Conservation (phyloP, 768 basidiomycete genomes). For the Leccinum olivaceopallidum region DNA sequence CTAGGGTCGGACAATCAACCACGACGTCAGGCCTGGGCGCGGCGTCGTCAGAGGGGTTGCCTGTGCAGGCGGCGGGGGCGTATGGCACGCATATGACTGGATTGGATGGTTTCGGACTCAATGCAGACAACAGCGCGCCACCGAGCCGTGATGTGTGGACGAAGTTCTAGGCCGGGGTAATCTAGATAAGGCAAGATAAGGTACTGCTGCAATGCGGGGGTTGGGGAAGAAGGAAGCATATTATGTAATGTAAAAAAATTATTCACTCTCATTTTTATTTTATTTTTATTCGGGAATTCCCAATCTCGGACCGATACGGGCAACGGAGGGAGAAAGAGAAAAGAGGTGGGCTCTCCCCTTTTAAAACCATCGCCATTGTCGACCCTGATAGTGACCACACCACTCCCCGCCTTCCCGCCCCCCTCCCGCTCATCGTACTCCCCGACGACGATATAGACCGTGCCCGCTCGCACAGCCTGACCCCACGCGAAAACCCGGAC, state of each 20-base stretch:
- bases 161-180: slow-evolving; percentile 28
- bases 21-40: slow-evolving; percentile 6
- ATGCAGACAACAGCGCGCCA: not conserved
- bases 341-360: slow-evolving; percentile 2
- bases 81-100: slow-evolving; percentile 5
- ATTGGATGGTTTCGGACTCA: slow-evolving; percentile 10
- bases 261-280: not conserved
- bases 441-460: not conserved
- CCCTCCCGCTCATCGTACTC: not conserved
- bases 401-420: not conserved
- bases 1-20: slow-evolving; percentile 2
- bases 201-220: slow-evolving; percentile 24
- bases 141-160: slow-evolving; percentile 1
- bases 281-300: slow-evolving; percentile 13
- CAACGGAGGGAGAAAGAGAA: slow-evolving; percentile 18
- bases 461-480: slow-evolving; percentile 4
- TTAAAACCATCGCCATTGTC: slow-evolving; percentile 17
- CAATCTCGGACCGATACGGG: slow-evolving; percentile 29
- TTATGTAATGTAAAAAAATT: slow-evolving; percentile 11
- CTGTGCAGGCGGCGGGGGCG: not conserved
- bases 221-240: slow-evolving; percentile 1
- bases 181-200: slow-evolving; percentile 28
- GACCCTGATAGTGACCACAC: slow-evolving; percentile 4
- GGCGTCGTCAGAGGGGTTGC: slow-evolving; percentile 3
- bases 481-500: slow-evolving; percentile 9